A percentile compares a stretch with the other conserved stretches of the same genome.
Evolutionary conservation across 306 rosid species (phyloP).

Genomic region (Sindora glabra): DNA sequence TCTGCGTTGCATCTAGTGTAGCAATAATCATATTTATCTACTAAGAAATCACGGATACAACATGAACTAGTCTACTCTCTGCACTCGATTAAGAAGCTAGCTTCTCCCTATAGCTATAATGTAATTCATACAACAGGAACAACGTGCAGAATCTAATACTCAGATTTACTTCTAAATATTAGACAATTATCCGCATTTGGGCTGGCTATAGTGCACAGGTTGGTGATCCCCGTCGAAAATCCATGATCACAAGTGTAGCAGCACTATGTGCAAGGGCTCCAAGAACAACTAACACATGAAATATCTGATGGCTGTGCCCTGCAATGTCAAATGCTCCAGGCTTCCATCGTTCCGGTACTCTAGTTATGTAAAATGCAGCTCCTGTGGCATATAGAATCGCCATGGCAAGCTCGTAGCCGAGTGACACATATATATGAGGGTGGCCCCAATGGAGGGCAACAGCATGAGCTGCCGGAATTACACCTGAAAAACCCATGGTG

Average conservation of each 20-base stretch:
- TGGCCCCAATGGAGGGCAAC: conserved; percentile 49
- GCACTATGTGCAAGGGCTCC: conserved; percentile 70
- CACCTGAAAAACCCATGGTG: conserved; percentile 86
- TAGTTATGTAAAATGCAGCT: conserved; percentile 53
- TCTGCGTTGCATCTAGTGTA: background rate
- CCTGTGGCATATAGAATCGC: conserved; percentile 66
- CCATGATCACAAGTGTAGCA: conserved; percentile 56
- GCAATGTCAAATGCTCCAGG: conserved; percentile 88
- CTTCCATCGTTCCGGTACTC: conserved; percentile 83
- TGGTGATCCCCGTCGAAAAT: conserved; percentile 49
- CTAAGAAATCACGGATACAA: background rate
- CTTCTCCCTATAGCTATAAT: background rate
- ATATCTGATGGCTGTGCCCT: conserved; percentile 94
- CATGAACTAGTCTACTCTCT: background rate
- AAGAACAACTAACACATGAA: conserved; percentile 75
- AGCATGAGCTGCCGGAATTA: conserved; percentile 69
- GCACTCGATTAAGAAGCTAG: background rate
- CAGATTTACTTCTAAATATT: background rate
- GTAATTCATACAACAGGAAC: background rate
- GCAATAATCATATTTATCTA: background rate
- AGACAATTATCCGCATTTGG: background rate
- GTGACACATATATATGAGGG: conserved; percentile 33
- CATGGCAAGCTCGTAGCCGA: conserved; percentile 67
- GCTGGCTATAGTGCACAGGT: conserved; percentile 29
- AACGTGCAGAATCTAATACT: background rate